Conservation (phyloP, 176 grass and related monocot genomes). For the Aegilops sharonensis region DNA sequence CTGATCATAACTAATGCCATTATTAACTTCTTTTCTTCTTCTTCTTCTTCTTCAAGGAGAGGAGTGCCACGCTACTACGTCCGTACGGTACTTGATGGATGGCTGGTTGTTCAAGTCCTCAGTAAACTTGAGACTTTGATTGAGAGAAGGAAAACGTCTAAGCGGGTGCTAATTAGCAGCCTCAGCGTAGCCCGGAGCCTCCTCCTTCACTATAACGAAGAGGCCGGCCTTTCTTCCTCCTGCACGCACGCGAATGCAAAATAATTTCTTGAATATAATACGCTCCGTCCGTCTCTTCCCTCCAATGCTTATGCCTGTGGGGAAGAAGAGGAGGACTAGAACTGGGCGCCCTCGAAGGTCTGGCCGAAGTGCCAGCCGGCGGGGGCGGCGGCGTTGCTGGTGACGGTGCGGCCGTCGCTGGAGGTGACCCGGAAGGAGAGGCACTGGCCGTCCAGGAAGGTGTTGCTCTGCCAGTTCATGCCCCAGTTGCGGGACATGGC, state of each 20-base stretch:
- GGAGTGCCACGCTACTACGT: neutral
- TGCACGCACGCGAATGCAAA: neutral
- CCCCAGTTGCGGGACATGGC: slow-evolving; percentile 68
- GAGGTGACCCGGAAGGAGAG: slow-evolving; percentile 57
- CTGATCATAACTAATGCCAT: slow-evolving; percentile 1
- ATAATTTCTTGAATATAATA: neutral
- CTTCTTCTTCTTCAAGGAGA: neutral
- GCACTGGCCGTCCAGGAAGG: slow-evolving; percentile 42
- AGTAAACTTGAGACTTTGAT: neutral
- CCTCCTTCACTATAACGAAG: slow-evolving; percentile 42
- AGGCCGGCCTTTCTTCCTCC: slow-evolving; percentile 31
- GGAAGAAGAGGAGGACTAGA: neutral
- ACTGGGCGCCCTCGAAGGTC: slow-evolving; percentile 48
- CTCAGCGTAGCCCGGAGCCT: slow-evolving; percentile 48
- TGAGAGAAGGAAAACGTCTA: slow-evolving; percentile 39
- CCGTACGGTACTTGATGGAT: neutral
- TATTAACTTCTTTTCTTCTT: slow-evolving; percentile 16
- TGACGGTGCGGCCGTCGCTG: slow-evolving; percentile 57
- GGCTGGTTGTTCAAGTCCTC: neutral
- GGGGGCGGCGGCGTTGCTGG: slow-evolving; percentile 40
- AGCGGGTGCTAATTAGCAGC: slow-evolving; percentile 66
- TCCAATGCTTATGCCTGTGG: neutral
- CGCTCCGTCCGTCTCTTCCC: neutral
- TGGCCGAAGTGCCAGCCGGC: slow-evolving; percentile 54
- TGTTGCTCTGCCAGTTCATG: slow-evolving; percentile 71